Evolutionary conservation across 805 yeast genomes (phyloP).

Genomic region (Metschnikowia koreensis): DNA sequence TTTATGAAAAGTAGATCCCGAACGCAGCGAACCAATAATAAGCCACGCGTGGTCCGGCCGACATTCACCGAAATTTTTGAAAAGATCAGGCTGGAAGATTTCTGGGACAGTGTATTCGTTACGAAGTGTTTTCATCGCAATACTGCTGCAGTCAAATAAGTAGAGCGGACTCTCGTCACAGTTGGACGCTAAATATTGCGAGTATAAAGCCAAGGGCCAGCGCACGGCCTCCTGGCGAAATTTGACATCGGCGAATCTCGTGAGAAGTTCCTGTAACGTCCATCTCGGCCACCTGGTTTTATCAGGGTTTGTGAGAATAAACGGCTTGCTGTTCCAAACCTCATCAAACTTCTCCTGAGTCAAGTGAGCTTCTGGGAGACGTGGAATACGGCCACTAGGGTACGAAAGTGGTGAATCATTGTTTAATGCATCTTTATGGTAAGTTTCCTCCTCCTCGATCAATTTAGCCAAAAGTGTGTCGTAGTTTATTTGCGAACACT

Average conservation of each 20-base stretch:
- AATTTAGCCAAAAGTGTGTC: slow-evolving; percentile 45
- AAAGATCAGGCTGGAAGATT: slow-evolving; percentile 58
- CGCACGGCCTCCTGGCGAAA: slow-evolving; percentile 85
- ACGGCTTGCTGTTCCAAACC: slow-evolving; percentile 56
- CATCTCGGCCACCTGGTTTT: slow-evolving; percentile 62
- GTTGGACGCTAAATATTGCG: slow-evolving; percentile 59
- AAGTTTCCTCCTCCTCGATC: slow-evolving; percentile 44
- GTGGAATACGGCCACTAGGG: slow-evolving; percentile 48
- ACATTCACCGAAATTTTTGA: slow-evolving; percentile 55
- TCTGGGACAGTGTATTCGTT: slow-evolving; percentile 54
- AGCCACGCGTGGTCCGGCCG: slow-evolving; percentile 94
- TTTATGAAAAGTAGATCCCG: slow-evolving; percentile 90
- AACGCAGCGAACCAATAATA: slow-evolving; percentile 75
- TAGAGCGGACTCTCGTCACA: slow-evolving; percentile 83
- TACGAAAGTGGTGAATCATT: slow-evolving; percentile 8
- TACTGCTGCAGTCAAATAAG: slow-evolving; percentile 75
- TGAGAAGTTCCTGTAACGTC: slow-evolving; percentile 49
- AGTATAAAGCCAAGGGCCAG: slow-evolving; percentile 67
- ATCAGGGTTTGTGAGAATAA: slow-evolving; percentile 46
- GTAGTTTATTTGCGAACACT: slow-evolving; percentile 72
- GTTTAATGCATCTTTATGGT: slow-evolving; percentile 23
- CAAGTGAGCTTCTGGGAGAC: slow-evolving; percentile 48
- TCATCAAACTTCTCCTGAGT: slow-evolving; percentile 45
- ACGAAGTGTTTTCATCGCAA: slow-evolving; percentile 58
- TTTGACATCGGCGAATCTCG: slow-evolving; percentile 54